Evolutionary conservation across 495 filamentous ascomycete species (phyloP), one percentile per base, ranked within the genome.

Genomic region (Stereocaulon alpinum): DNA sequence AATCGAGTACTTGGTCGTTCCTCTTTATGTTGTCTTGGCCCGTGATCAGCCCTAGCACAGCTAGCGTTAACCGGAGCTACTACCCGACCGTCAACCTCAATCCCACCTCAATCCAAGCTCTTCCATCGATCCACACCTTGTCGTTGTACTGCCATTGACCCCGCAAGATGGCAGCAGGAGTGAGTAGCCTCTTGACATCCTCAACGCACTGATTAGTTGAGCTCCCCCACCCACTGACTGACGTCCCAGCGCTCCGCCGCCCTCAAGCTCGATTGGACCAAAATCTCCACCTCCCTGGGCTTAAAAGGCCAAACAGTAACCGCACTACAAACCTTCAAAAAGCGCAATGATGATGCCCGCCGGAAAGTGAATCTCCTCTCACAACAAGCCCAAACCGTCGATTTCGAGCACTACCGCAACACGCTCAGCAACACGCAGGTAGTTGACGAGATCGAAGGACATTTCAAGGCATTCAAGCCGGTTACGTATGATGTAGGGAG

Each of bases 291-390:
- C 73, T 91, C 89, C 68, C 90, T 99, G 69, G 92, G 93, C 69
- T 88, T 99, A 73, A 89, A 87, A 76, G 94, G 94, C 70, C 87
- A 88, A 75, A 99, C 94, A 64, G 89, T 86, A 60, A 74, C 86
- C 64, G 86, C 91, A 56, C 88, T 99, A 54, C 84, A 89, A 71
- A 77, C 88, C 65, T 99, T 99, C 86, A 99, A 99, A 81, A 92
- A 95, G 84, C 93, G 94, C 76, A 96, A 97, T 80, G 94, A 99
- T 66, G 91, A 97, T 69, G 91, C 88, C 71, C 92, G 93, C 77
- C 91, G 94, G 76, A 91, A 90, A 77, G 79, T 97, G 40, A 80
- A 81, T 70, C 56, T 82, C 45, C 88, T 97, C 44, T 81, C 80
- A 50, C 86, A 93, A 69, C 82, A 85, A 67, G 79, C 91, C 53